Conservation (phyloP, 495 filamentous ascomycete genomes). For the Penicillium cosmopolitanum region DNA sequence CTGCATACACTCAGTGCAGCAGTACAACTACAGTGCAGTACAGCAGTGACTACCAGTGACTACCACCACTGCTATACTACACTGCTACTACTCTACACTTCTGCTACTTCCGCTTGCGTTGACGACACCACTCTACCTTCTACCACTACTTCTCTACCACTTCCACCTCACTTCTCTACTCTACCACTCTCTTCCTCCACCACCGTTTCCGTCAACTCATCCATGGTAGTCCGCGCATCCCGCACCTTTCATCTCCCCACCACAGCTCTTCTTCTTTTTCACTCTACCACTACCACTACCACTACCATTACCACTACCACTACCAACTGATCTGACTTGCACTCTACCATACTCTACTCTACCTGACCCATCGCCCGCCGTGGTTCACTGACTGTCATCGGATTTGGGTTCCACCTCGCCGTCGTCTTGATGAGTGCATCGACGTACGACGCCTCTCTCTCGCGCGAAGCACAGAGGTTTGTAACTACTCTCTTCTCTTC, state of each 20-base stretch:
- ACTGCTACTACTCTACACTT: not conserved
- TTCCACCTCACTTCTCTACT: too few species aligned
- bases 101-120: not conserved
- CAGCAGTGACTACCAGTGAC: too few species aligned
- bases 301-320: not conserved
- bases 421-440: slow-evolving; percentile 54
- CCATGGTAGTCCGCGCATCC: slow-evolving; percentile 6
- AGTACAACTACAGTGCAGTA: too few species aligned
- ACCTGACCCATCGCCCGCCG: slow-evolving; percentile 12
- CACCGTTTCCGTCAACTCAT: not conserved
- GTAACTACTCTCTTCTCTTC: slow-evolving; percentile 13
- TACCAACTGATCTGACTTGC: not conserved
- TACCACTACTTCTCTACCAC: not conserved
- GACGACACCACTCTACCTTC: not conserved
- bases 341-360: not conserved
- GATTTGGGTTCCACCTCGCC: slow-evolving; percentile 32
- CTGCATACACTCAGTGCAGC: too few species aligned
- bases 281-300: not conserved
- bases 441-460: slow-evolving; percentile 51
- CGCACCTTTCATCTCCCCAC: slow-evolving; percentile 5
- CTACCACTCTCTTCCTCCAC: not conserved
- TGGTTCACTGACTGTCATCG: slow-evolving; percentile 11
- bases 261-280: slow-evolving; percentile 4
- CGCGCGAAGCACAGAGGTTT: slow-evolving; percentile 49
- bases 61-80: too few species aligned